A percentile compares a stretch with the other conserved stretches of the same genome.
Evolutionary conservation across 495 filamentous ascomycete genomes (phyloP).

Genomic region (Pyronema omphalodes): DNA sequence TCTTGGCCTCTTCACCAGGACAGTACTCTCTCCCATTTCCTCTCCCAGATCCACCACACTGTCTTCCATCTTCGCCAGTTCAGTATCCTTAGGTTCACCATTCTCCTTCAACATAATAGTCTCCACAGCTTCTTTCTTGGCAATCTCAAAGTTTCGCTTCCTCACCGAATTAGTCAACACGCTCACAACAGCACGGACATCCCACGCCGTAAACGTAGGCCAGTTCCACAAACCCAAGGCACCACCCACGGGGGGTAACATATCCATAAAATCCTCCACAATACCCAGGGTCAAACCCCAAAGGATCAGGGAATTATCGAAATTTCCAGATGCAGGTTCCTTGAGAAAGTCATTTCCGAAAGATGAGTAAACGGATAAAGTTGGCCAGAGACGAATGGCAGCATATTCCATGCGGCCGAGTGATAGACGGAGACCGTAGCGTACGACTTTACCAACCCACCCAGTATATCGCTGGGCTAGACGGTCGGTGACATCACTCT

Average conservation of each 20-base stretch:
- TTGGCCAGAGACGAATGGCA: conserved; percentile 37
- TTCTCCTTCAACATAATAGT: conserved; percentile 10
- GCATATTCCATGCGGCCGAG: conserved; percentile 57
- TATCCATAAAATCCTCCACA: conserved; percentile 51
- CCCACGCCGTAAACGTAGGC: conserved; percentile 52
- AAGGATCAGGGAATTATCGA: conserved; percentile 39
- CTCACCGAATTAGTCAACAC: conserved; percentile 43
- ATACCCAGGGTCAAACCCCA: conserved; percentile 65
- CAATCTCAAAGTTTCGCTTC: conserved; percentile 35
- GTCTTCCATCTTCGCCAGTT: conserved; percentile 22
- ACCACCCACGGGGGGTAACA: conserved; percentile 41
- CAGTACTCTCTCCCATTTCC: background rate
- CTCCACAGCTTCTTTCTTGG: conserved; percentile 25
- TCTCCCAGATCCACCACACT: conserved; percentile 24
- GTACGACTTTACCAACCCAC: conserved; percentile 28
- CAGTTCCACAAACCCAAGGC: conserved; percentile 47
- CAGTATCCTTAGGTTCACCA: conserved; percentile 10
- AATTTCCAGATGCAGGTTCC: conserved; percentile 21
- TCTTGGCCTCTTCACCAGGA: conserved; percentile 25
- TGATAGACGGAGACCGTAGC: conserved; percentile 34
- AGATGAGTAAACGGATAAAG: conserved; percentile 10
- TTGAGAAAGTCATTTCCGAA: conserved; percentile 20
- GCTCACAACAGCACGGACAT: conserved; percentile 42
- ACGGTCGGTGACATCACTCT: conserved; percentile 48
- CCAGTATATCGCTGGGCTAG: conserved; percentile 33